phyloP scores from a whole-genome alignment of 192 early-diverging fungal genomes.

The Umbelopsis isabellina region DNA sequence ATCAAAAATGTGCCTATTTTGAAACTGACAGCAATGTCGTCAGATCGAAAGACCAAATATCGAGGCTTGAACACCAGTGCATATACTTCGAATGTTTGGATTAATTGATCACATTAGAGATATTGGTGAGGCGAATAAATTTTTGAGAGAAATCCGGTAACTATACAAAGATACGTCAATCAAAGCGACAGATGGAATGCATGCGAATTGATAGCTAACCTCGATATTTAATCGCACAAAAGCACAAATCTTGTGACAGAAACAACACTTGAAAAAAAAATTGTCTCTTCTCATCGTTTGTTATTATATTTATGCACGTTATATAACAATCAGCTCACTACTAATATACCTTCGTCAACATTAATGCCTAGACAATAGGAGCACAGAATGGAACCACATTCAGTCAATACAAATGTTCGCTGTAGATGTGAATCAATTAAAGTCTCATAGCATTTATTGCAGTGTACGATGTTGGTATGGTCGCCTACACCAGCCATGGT shows the following conservation, averaged over 20 bases:
- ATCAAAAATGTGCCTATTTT: no score
- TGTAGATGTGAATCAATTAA: conserved; percentile 1
- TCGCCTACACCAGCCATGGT: background rate
- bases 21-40: no score
- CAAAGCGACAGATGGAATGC: no score
- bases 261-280: background rate
- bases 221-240: conserved; percentile 17
- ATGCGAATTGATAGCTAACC: background rate
- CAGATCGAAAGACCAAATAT: no score
- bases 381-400: conserved; percentile 28
- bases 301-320: background rate
- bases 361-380: background rate
- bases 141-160: no score
- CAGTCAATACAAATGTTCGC: conserved; percentile 12
- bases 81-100: no score
- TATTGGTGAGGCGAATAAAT: no score
- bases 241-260: conserved; percentile 26
- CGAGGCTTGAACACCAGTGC: no score
- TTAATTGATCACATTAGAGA: no score
- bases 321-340: background rate
- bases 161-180: no score
- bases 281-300: background rate
- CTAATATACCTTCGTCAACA: background rate
- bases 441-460: conserved; percentile 5
- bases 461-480: conserved; percentile 1